Percentiles rank a stretch among this genome's conserved stretches.
Evolutionary conservation across 2,329 filamentous ascomycete genomes (phyloP).

Genomic region (Paecilomyces niveus): DNA sequence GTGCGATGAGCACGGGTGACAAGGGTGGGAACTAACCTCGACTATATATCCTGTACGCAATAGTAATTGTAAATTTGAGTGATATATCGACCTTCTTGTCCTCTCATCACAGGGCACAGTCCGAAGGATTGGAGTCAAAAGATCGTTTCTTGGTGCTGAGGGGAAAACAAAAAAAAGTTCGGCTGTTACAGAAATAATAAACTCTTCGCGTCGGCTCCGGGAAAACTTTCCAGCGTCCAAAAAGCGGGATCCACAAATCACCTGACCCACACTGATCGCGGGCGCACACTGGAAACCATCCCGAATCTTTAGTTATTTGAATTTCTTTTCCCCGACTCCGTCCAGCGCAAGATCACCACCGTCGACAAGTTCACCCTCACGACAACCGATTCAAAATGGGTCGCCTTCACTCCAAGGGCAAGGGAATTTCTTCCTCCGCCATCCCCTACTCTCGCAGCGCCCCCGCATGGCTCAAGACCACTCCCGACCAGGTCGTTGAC

Average conservation of each 20-base stretch:
- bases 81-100: neutral
- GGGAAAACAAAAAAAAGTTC: neutral
- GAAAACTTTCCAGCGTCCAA: constrained; percentile 2
- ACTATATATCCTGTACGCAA: neutral
- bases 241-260: constrained; percentile 1
- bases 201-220: neutral
- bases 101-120: neutral
- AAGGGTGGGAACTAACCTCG: constrained; percentile 15
- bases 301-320: neutral
- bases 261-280: constrained; percentile 9
- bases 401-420: constrained; percentile 96
- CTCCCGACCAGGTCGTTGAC: constrained; percentile 95
- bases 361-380: constrained; percentile 9
- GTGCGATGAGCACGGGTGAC: constrained; percentile 17
- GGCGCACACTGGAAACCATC: neutral
- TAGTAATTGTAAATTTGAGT: neutral
- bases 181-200: neutral
- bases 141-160: constrained; percentile 2
- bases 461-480: constrained; percentile 97
- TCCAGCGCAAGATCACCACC: neutral
- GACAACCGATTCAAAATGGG: constrained; percentile 13
- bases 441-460: constrained; percentile 92
- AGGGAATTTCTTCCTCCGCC: constrained; percentile 95
- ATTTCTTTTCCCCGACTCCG: neutral
- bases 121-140: neutral